Percentiles rank a stretch among this genome's conserved stretches.
Evolutionary conservation across 139 green algal species (phyloP).

Genomic region (Chlamydomonas schloesseri): DNA sequence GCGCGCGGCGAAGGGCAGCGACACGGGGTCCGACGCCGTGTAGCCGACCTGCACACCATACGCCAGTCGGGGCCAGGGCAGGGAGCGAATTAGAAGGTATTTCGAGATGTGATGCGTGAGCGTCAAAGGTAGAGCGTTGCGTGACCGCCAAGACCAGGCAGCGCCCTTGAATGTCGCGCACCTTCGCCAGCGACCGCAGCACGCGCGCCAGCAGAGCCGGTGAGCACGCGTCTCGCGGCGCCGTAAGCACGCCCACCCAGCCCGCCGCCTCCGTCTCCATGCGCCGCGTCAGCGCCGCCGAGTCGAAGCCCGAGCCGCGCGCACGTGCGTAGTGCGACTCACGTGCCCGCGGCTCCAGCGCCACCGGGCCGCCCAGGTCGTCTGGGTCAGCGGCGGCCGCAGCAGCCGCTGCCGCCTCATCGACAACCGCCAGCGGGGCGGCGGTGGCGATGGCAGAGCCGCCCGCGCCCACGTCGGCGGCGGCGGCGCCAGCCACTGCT

Average conservation of each 20-base stretch:
- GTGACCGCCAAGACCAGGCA: too few relatives aligned
- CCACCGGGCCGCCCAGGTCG: neutral
- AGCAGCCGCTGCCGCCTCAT: neutral
- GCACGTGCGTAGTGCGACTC: neutral
- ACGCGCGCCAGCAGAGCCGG: neutral
- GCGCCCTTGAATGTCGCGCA: too few relatives aligned
- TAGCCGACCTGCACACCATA: too few relatives aligned
- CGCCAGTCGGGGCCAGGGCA: too few relatives aligned
- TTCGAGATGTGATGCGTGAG: too few relatives aligned
- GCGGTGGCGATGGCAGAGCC: neutral
- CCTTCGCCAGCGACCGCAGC: constrained; percentile 10
- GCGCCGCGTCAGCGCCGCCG: neutral
- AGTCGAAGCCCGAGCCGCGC: too few relatives aligned
- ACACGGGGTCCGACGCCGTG: too few relatives aligned
- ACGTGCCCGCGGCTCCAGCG: neutral
- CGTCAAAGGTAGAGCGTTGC: too few relatives aligned
- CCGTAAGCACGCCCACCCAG: neutral
- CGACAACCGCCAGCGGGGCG: neutral
- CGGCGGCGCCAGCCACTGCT: neutral
- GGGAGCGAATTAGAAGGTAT: too few relatives aligned
- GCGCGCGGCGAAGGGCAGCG: neutral
- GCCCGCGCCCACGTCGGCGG: neutral
- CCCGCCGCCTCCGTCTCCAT: neutral
- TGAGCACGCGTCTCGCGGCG: neutral
- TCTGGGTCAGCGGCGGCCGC: neutral